Base-by-base conservation (phyloP, 495 filamentous ascomycete species). In the Penicillium lagena region DNA sequence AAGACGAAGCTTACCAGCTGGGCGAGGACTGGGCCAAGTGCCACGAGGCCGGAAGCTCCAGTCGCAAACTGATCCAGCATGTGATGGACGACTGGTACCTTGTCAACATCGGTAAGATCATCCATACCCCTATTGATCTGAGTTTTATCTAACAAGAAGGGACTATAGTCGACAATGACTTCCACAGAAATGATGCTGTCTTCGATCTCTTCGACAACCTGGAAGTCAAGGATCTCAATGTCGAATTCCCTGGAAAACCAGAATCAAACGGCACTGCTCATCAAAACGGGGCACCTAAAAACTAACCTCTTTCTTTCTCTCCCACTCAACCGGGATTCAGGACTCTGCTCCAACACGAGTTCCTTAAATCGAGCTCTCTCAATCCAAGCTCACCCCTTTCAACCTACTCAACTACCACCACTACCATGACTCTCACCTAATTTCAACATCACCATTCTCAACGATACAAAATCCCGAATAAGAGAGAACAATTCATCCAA, bases 11-110 rank as follows among this genome's bases (percentile, higher is more conserved):
- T 12, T 99, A 83, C 68, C 81, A 85, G 44, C 79, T 99, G 15
- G 94, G 94, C 37, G 75, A 85, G 41, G 90, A 97, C 55, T 99
- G 94, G 94, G 85, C 88, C 15, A 85, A 87, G 51, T 97, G 94
- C 56, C 85, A 96, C 55, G 78, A 87, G 35, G 75, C 85, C 43
- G 69, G 67, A 13, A 90, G 78, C 52, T 82, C 88, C n/a, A 93
- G 86, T 50, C 82, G 94, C 32, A 76, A 83, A 51, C 62, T 97
- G 42, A 86, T 99, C 48, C 76, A 88, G 49, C 72, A 76, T 40
- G 71, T 96, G 37, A 90, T 95, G 85, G 82, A 95, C 44, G 78
- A 76, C 28, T 97, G 91, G 89, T 90, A 87, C 59, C 70, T 99
- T 46, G 75, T 97, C 51, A 99, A 99, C 62, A 96, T 99, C 47